A percentile compares a stretch with the other conserved stretches of the same genome.
phyloP scores from a whole-genome alignment of 176 grass and related monocot species.

The Zoysia japonica region DNA sequence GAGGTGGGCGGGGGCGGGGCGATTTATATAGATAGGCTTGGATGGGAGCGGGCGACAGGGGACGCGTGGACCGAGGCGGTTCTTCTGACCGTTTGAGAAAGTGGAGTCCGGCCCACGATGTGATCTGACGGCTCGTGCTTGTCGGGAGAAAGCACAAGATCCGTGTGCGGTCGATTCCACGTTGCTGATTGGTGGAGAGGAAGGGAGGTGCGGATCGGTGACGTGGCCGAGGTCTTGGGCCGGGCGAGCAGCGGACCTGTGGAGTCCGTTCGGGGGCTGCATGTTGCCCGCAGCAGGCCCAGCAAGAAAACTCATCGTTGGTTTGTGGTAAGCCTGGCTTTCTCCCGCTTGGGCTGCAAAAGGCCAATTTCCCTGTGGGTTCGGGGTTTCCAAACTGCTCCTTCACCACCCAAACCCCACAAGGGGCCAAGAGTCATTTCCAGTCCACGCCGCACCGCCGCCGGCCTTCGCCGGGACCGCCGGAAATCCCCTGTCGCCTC shows the following conservation, averaged over 20 bases:
- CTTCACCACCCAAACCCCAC: no score
- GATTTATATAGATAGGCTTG: conserved; percentile 10
- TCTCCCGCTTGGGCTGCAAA: no score
- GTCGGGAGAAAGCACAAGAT: conserved; percentile 50
- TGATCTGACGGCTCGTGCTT: conserved; percentile 20
- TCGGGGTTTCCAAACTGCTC: no score
- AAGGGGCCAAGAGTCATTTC: neutral
- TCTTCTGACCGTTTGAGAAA: conserved; percentile 26
- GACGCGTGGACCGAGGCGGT: conserved; percentile 39
- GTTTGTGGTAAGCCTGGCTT: no score
- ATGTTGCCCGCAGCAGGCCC: no score
- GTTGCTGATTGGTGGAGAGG: conserved; percentile 7
- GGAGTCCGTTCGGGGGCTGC: neutral
- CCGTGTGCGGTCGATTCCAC: conserved; percentile 18
- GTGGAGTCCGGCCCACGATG: neutral
- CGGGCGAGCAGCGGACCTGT: neutral
- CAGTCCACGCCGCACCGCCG: neutral
- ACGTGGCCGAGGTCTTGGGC: neutral
- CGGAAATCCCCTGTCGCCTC: neutral
- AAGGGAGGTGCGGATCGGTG: conserved; percentile 21
- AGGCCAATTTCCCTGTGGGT: no score
- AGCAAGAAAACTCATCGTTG: no score
- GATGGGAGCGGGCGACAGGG: neutral
- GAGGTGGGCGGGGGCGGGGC: neutral
- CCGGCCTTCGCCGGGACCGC: neutral